These are phyloP conservation scores for Castanopsis chinensis DNA, from an alignment of 306 rosid species.

Conservation along the genomic window DNA sequence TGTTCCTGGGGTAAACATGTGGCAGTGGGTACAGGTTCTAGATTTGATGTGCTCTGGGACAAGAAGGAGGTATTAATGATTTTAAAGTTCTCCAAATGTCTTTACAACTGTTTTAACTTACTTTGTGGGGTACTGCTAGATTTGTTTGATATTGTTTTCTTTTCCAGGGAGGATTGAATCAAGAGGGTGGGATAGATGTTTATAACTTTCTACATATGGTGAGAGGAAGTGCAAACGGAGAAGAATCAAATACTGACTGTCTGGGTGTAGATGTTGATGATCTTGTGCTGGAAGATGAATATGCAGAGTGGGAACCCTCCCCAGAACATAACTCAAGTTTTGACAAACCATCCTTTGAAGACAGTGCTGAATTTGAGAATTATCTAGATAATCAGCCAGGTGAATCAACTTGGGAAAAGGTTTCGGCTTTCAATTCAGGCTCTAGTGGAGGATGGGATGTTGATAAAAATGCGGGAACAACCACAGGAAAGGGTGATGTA, in stretches of 20 bases:
- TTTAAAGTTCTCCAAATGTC: neutral
- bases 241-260: constrained; percentile 57
- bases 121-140: neutral
- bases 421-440: constrained; percentile 13
- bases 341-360: constrained; percentile 77
- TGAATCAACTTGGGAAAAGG: constrained; percentile 35
- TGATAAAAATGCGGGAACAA: no score
- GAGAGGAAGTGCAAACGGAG: constrained; percentile 41
- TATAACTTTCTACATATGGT: constrained; percentile 72
- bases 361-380: constrained; percentile 38
- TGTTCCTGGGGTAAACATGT: constrained; percentile 97
- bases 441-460: constrained; percentile 12
- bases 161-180: constrained; percentile 53
- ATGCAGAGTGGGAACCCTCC: constrained; percentile 44
- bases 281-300: constrained; percentile 50
- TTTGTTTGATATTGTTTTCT: constrained; percentile 17
- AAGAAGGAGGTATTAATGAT: constrained; percentile 52
- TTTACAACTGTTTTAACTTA: neutral
- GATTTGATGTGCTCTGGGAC: constrained; percentile 82
- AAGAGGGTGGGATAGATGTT: constrained; percentile 65
- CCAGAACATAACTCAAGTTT: constrained; percentile 52
- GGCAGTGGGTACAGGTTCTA: constrained; percentile 93
- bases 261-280: constrained; percentile 81
- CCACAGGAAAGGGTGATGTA: constrained; percentile 8
- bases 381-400: constrained; percentile 19